These are phyloP conservation scores for Blastobotrys persicus DNA, from an alignment of 1,139 yeast species.

Conservation along the genomic window DNA sequence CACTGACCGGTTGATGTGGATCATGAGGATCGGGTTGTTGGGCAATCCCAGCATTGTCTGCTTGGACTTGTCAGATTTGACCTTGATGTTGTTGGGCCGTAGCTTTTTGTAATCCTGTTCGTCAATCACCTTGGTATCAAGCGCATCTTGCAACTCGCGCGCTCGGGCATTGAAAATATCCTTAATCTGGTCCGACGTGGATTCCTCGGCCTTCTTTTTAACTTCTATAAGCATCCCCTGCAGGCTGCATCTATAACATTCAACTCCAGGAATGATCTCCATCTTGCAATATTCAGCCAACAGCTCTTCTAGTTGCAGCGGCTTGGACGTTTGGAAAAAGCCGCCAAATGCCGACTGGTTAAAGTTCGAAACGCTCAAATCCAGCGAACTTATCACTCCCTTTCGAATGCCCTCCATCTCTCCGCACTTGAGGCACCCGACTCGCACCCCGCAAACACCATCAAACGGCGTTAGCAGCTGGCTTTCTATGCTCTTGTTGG, in stretches of 20 bases:
- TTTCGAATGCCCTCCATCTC: slow-evolving; percentile 89
- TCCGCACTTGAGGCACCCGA: slow-evolving; percentile 86
- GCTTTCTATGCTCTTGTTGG: not conserved
- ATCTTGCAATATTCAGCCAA: slow-evolving; percentile 72
- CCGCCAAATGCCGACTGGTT: slow-evolving; percentile 43
- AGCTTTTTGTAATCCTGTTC: slow-evolving; percentile 75
- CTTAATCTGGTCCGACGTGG: slow-evolving; percentile 19
- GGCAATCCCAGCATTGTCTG: slow-evolving; percentile 80
- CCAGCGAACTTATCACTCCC: slow-evolving; percentile 77
- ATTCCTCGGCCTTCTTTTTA: slow-evolving; percentile 14
- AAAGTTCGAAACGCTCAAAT: slow-evolving; percentile 53
- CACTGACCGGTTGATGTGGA: slow-evolving; percentile 88
- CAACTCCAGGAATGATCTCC: slow-evolving; percentile 87
- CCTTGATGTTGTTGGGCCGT: slow-evolving; percentile 71
- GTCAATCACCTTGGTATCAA: slow-evolving; percentile 64
- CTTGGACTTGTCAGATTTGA: slow-evolving; percentile 76
- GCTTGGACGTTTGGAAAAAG: slow-evolving; percentile 22
- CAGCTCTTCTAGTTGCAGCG: slow-evolving; percentile 53
- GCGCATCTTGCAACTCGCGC: slow-evolving; percentile 53
- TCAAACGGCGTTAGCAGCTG: slow-evolving; percentile 82
- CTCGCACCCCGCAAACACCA: slow-evolving; percentile 81
- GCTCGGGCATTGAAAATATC: slow-evolving; percentile 52
- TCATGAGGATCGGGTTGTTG: slow-evolving; percentile 68
- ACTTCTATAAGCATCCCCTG: slow-evolving; percentile 45
- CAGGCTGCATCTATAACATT: slow-evolving; percentile 87